A percentile compares a stretch with the other conserved stretches of the same genome.
phyloP scores from a whole-genome alignment of 805 yeast species.

The Yarrowia sp. region DNA sequence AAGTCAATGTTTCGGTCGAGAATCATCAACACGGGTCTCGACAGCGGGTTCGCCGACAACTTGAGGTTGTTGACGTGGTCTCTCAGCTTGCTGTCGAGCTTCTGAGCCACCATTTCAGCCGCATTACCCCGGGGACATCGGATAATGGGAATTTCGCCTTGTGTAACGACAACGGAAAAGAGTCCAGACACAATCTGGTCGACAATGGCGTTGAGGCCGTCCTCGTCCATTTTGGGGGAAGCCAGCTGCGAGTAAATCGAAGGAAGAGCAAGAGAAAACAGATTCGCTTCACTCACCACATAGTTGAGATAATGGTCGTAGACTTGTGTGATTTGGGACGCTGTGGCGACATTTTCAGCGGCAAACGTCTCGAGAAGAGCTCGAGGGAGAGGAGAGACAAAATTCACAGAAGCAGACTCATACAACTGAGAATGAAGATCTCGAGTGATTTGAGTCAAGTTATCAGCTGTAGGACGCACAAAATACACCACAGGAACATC shows the following conservation, averaged over 20 bases:
- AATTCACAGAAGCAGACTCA: conserved; percentile 77
- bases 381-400: conserved; percentile 75
- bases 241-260: conserved; percentile 67
- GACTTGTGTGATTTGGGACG: conserved; percentile 76
- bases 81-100: conserved; percentile 76
- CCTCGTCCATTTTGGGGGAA: conserved; percentile 70
- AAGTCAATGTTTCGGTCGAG: conserved; percentile 88
- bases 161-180: conserved; percentile 73
- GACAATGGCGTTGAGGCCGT: conserved; percentile 64
- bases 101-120: conserved; percentile 89
- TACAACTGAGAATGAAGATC: conserved; percentile 77
- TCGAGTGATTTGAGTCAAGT: conserved; percentile 62
- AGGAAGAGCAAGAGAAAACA: conserved; percentile 73
- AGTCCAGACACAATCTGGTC: conserved; percentile 74
- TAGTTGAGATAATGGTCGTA: conserved; percentile 93
- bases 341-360: conserved; percentile 65
- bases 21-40: conserved; percentile 73
- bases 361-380: conserved; percentile 86
- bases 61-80: conserved; percentile 78
- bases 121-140: conserved; percentile 92
- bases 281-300: conserved; percentile 86
- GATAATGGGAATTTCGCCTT: conserved; percentile 80
- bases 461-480: conserved; percentile 80
- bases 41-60: conserved; percentile 40
- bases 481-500: conserved; percentile 96